A percentile compares a stretch with the other conserved stretches of the same genome.
These are phyloP conservation scores for Cadophora luteo-olivacea DNA, from an alignment of 2,329 filamentous ascomycete species.

Conservation along the genomic window DNA sequence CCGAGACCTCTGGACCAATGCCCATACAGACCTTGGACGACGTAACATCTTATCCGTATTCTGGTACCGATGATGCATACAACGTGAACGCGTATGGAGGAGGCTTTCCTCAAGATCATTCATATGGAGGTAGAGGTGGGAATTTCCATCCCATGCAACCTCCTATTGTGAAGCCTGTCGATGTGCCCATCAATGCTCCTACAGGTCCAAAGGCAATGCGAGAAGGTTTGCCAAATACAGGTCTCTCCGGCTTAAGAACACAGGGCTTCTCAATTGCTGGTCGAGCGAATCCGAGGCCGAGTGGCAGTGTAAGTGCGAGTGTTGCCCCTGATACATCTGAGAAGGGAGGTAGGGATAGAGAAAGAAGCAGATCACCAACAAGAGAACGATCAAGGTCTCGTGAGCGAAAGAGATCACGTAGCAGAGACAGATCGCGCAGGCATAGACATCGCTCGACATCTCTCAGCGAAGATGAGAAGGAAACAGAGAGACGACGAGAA, in stretches of 20 bases:
- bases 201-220: constrained; percentile 95
- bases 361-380: constrained; percentile 38
- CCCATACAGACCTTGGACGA: constrained; percentile 46
- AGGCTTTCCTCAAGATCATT: constrained; percentile 45
- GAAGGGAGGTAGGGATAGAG: constrained; percentile 36
- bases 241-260: constrained; percentile 66
- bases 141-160: constrained; percentile 48
- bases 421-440: constrained; percentile 39
- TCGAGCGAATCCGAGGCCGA: constrained; percentile 39
- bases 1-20: constrained; percentile 33
- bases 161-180: constrained; percentile 44
- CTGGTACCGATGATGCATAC: constrained; percentile 59
- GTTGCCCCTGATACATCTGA: constrained; percentile 36
- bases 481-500: constrained; percentile 43
- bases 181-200: constrained; percentile 74
- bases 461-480: constrained; percentile 42
- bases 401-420: constrained; percentile 32
- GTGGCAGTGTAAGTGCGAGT: constrained; percentile 39
- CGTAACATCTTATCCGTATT: constrained; percentile 55
- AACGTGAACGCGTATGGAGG: constrained; percentile 40
- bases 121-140: constrained; percentile 46
- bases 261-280: constrained; percentile 47
- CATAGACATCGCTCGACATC: constrained; percentile 43
- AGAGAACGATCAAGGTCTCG: constrained; percentile 44
- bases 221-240: constrained; percentile 84